A percentile compares a stretch with the other conserved stretches of the same genome.
phyloP scores from a whole-genome alignment of 2,329 filamentous ascomycete genomes.

The Colletotrichum ledebouriae region DNA sequence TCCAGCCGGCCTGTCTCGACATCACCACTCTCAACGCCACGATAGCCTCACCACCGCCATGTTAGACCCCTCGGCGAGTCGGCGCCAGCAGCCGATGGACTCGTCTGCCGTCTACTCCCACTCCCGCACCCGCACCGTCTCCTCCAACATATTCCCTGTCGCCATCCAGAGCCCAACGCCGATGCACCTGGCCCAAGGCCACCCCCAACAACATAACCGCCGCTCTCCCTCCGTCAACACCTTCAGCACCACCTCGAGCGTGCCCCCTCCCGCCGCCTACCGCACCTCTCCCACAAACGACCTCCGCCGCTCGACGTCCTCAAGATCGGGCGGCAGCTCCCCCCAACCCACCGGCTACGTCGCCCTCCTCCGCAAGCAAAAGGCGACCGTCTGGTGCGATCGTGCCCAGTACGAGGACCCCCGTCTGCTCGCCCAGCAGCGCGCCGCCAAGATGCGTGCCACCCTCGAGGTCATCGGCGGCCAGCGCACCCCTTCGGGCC shows the following conservation, averaged over 20 bases:
- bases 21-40: not conserved
- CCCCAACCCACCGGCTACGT: conserved; percentile 83
- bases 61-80: conserved; percentile 45
- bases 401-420: conserved; percentile 93
- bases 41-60: conserved; percentile 17
- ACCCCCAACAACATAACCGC: conserved; percentile 58
- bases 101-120: conserved; percentile 61
- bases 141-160: conserved; percentile 65
- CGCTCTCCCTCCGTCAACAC: conserved; percentile 76
- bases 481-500: conserved; percentile 60
- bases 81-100: conserved; percentile 45
- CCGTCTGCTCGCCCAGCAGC: conserved; percentile 83
- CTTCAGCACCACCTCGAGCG: conserved; percentile 78
- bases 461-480: conserved; percentile 84
- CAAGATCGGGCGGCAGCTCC: conserved; percentile 72
- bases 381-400: conserved; percentile 98
- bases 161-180: conserved; percentile 48
- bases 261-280: conserved; percentile 70
- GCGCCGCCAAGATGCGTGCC: conserved; percentile 88
- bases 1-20: conserved; percentile 10
- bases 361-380: conserved; percentile 94
- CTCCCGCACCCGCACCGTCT: conserved; percentile 68
- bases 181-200: conserved; percentile 53
- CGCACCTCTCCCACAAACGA: conserved; percentile 69
- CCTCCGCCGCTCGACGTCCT: conserved; percentile 83